These are phyloP conservation scores for Odontarrhena argentea DNA, from an alignment of 345 rosid genomes.

Conservation along the genomic window DNA sequence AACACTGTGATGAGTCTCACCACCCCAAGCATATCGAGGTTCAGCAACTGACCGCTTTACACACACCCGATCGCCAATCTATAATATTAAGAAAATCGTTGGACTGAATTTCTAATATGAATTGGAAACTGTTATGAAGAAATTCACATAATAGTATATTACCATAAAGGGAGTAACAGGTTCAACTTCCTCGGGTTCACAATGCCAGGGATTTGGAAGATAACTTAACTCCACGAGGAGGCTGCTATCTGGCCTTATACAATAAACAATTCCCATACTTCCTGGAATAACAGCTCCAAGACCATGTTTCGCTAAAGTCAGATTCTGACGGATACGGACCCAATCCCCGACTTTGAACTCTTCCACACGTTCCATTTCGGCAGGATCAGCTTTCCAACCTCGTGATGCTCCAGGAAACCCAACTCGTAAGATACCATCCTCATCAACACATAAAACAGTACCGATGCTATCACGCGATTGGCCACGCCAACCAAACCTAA, in stretches of 20 bases:
- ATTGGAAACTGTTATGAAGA: constrained; percentile 29
- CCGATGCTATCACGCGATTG: constrained; percentile 92
- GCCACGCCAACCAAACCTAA: constrained; percentile 94
- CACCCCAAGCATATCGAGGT: constrained; percentile 99
- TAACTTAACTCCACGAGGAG: constrained; percentile 86
- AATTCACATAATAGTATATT: constrained; percentile 32
- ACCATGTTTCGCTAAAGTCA: constrained; percentile 91
- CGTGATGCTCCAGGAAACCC: constrained; percentile 99
- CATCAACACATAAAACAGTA: constrained; percentile 95
- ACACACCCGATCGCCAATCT: constrained; percentile 92
- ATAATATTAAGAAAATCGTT: constrained; percentile 40
- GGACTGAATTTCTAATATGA: constrained; percentile 16
- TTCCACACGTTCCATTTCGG: constrained; percentile 99
- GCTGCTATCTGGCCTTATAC: constrained; percentile 95
- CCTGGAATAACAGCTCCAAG: constrained; percentile 94
- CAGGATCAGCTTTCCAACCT: constrained; percentile 99
- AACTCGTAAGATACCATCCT: constrained; percentile 97
- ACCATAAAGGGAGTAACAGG: constrained; percentile 88
- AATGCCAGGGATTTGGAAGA: constrained; percentile 88
- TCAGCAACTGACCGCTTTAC: constrained; percentile 98
- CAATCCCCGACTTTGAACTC: constrained; percentile 99
- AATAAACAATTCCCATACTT: constrained; percentile 92
- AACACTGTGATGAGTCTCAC: constrained; percentile 99
- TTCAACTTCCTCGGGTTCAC: constrained; percentile 99
- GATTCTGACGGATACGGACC: constrained; percentile 96